Conservation (phyloP, 306 rosid species). For the Nissolia schottii region DNA sequence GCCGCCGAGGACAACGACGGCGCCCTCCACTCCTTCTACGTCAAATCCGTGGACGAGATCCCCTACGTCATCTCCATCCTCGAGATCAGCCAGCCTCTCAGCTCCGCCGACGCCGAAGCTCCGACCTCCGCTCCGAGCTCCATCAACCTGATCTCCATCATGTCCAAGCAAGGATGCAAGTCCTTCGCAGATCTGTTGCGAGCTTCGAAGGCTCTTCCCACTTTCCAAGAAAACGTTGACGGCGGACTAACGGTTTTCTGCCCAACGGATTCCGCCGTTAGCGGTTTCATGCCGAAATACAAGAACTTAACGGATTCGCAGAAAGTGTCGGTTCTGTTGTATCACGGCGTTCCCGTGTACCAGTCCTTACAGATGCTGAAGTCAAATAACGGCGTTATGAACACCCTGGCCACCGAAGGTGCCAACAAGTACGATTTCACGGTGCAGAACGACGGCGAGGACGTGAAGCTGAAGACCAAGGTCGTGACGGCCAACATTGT, state of each 20-base stretch:
- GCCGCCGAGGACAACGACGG: conserved; percentile 64
- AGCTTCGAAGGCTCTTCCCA: conserved; percentile 50
- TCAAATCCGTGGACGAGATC: conserved; percentile 59
- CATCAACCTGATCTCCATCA: conserved; percentile 52
- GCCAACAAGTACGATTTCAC: conserved; percentile 78
- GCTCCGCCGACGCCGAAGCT: conserved; percentile 91
- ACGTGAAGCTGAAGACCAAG: conserved; percentile 60
- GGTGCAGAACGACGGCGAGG: conserved; percentile 75
- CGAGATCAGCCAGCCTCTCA: conserved; percentile 64
- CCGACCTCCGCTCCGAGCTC: conserved; percentile 66
- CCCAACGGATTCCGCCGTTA: conserved; percentile 57
- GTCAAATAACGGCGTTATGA: conserved; percentile 65
- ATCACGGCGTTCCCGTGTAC: conserved; percentile 77
- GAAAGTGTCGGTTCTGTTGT: conserved; percentile 55
- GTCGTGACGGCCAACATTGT: conserved; percentile 50
- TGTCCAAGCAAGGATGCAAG: conserved; percentile 85
- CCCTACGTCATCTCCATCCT: conserved; percentile 73
- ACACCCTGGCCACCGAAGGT: conserved; percentile 81
- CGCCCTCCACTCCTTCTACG: conserved; percentile 49
- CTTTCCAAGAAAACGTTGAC: conserved; percentile 52
- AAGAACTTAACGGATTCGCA: conserved; percentile 61
- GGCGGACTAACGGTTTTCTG: conserved; percentile 93
- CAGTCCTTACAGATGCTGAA: conserved; percentile 72
- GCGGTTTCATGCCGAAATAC: conserved; percentile 57
- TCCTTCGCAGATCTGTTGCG: conserved; percentile 61